These are phyloP conservation scores for Chamaecyparis obtusa DNA, from an alignment of 75 land plant genomes.

Conservation along the genomic window DNA sequence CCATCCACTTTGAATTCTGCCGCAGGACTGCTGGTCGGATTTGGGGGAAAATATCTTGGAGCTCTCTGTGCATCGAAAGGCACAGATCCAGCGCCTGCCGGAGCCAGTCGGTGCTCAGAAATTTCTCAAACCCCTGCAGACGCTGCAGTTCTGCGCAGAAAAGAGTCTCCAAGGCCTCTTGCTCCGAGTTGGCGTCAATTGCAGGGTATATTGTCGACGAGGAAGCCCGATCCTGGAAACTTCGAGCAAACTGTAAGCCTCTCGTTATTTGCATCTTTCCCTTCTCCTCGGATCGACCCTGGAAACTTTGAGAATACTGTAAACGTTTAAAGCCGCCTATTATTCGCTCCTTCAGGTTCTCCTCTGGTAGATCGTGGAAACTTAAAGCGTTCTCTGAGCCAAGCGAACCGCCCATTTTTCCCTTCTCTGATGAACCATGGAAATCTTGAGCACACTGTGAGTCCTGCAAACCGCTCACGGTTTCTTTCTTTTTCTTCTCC, in stretches of 20 bases:
- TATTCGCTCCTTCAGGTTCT: too few relatives aligned
- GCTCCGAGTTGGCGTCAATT: constrained; percentile 5
- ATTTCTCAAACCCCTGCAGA: constrained; percentile 8
- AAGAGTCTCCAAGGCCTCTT: constrained; percentile 15
- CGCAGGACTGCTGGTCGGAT: constrained; percentile 8
- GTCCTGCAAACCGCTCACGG: too few relatives aligned
- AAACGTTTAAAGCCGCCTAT: too few relatives aligned
- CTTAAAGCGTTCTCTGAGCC: too few relatives aligned
- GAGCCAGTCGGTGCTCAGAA: constrained; percentile 14
- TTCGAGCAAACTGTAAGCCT: constrained; percentile 2
- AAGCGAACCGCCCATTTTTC: too few relatives aligned
- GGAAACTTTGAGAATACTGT: too few relatives aligned
- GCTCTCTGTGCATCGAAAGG: constrained; percentile 8
- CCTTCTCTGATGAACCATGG: too few relatives aligned
- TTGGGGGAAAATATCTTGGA: constrained; percentile 20
- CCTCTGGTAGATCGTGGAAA: too few relatives aligned
- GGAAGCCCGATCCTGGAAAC: too few relatives aligned
- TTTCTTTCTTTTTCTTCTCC: too few relatives aligned
- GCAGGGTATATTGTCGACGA: constrained; percentile 1
- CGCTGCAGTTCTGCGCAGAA: constrained; percentile 10
- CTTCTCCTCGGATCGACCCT: too few relatives aligned
- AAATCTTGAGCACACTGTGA: too few relatives aligned
- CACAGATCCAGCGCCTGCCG: background rate
- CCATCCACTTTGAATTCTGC: constrained; percentile 21
- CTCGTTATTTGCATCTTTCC: background rate